A percentile compares a stretch with the other conserved stretches of the same genome.
phyloP scores from a whole-genome alignment of 2,329 filamentous ascomycete genomes.

The Zasmidium citrigriseum region DNA sequence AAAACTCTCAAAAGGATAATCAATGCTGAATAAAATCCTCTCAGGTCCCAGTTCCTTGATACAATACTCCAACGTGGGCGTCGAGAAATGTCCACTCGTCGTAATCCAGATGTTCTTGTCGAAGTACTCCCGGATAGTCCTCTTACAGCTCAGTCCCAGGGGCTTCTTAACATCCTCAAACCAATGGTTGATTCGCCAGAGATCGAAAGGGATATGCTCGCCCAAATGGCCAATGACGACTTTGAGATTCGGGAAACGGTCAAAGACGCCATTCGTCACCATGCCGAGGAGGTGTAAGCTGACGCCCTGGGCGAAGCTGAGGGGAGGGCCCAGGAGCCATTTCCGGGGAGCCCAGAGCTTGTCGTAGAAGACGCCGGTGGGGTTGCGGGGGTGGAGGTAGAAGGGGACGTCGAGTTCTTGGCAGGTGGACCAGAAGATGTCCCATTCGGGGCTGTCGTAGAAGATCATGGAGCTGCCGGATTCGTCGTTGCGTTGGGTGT shows the following conservation, averaged over 20 bases:
- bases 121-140: constrained; percentile 55
- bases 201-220: constrained; percentile 53
- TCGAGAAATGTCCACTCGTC: constrained; percentile 59
- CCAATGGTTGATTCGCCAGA: constrained; percentile 52
- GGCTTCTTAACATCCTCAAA: constrained; percentile 59
- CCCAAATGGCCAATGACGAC: constrained; percentile 52
- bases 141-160: constrained; percentile 50
- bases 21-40: constrained; percentile 33
- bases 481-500: constrained; percentile 54
- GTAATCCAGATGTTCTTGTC: constrained; percentile 59
- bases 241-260: constrained; percentile 49
- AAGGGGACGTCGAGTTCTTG: constrained; percentile 64
- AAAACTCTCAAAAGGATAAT: constrained; percentile 34
- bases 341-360: constrained; percentile 61
- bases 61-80: constrained; percentile 53
- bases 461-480: constrained; percentile 65
- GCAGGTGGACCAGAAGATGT: constrained; percentile 61
- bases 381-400: constrained; percentile 61
- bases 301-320: constrained; percentile 61
- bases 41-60: constrained; percentile 48
- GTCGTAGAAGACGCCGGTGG: constrained; percentile 54
- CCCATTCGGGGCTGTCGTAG: constrained; percentile 63
- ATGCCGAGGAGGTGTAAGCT: constrained; percentile 58
- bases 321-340: constrained; percentile 62
- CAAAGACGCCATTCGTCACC: constrained; percentile 54